Evolutionary conservation across 208 protist species (phyloP), one percentile per base, ranked within the genome.

Genomic region (Wallacemonas sp.): DNA sequence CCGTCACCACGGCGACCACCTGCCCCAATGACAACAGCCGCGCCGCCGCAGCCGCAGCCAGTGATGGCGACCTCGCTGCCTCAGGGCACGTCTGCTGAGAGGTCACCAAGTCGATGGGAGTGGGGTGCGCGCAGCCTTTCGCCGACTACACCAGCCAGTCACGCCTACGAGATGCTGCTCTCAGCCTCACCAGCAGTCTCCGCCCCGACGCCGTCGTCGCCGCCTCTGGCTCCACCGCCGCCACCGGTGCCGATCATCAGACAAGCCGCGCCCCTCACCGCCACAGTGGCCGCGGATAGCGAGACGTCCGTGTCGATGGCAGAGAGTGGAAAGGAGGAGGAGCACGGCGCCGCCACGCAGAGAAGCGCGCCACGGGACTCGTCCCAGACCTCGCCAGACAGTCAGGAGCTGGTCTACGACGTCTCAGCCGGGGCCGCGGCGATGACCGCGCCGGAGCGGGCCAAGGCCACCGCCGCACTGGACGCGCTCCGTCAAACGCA

Each of bases 331-430:
- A n/a, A n/a, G n/a, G n/a, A n/a, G 43, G 17, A 4, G 43, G 5
- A 17, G 43, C 17, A 47, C 43, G 17, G 19, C 43, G 43, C 43
- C 11, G 17, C 17, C 4, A 8, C 43, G 43, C 36, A 41, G 36
- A 6, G 36, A 17, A 6, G 36, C 14, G 9, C 36, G n/a, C 14
- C 36, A 14, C 14, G 16, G 21, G 30, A 6, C 21, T 55, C 52
- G 29, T 2, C 52, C 16, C 3, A 4, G 1, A 21, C 52, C 52
- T 39, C 52, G 30, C 14, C n/a, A n/a, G 30, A 33, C 32, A 39
- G 30, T 21, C 30, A 58, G 21, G 52, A 33, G 52, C 32, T 58
- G 52, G 30, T 33, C n/a, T 58, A 58, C 52, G 52, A 58, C 27
- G 52, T 39, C 8, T 14, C 36, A 0, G 44, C 8, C 44, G 19